These are phyloP conservation scores for Venturia carpophila DNA, from an alignment of 2,329 filamentous ascomycete genomes.

Conservation along the genomic window DNA sequence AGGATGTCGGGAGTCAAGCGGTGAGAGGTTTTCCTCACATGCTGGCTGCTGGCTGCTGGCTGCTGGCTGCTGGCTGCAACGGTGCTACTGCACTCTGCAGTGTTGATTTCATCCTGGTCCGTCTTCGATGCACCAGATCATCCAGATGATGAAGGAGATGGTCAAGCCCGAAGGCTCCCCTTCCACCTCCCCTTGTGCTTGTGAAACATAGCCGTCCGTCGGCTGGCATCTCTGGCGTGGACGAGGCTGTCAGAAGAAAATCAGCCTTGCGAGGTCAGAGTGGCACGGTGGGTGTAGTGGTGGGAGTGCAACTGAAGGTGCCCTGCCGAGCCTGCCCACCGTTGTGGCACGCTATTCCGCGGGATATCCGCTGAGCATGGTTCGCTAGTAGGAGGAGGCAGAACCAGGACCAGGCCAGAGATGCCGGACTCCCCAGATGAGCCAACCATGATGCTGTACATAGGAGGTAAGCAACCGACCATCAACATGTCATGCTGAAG, in stretches of 20 bases:
- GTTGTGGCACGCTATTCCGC: too few species aligned
- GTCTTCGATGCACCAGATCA: neutral
- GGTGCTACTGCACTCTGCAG: neutral
- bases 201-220: too few species aligned
- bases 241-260: too few species aligned
- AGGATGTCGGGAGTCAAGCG: neutral
- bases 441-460: neutral
- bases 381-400: neutral
- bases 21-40: slow-evolving; percentile 1
- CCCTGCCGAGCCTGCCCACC: too few species aligned
- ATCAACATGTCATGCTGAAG: neutral
- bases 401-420: too few species aligned
- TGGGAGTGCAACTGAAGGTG: too few species aligned
- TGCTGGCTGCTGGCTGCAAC: neutral
- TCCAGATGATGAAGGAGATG: neutral
- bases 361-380: neutral
- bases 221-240: too few species aligned
- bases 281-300: too few species aligned
- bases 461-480: neutral
- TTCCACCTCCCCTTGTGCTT: too few species aligned
- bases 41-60: neutral
- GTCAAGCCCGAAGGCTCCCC: too few species aligned
- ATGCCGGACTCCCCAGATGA: too few species aligned
- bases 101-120: neutral
- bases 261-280: too few species aligned